Evolutionary conservation across 257 asterid species (phyloP).

Genomic region (Solanum paucissectum): DNA sequence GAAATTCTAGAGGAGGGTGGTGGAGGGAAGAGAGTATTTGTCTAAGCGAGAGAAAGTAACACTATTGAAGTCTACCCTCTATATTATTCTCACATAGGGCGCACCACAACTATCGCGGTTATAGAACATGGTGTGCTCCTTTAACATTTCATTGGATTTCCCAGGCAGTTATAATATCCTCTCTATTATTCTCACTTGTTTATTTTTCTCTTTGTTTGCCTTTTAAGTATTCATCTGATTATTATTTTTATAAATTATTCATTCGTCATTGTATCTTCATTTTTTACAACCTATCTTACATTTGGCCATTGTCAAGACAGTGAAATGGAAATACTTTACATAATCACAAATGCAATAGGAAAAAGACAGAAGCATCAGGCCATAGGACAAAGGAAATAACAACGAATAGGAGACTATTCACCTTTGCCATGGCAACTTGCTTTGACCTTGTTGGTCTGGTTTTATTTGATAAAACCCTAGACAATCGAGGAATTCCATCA

Average conservation of each 20-base stretch:
- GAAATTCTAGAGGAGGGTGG: neutral
- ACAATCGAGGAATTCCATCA: constrained; percentile 89
- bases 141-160: neutral
- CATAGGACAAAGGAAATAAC: neutral
- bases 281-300: neutral
- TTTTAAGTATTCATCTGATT: neutral
- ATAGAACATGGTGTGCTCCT: neutral
- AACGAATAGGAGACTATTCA: constrained; percentile 9
- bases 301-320: neutral
- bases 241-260: neutral
- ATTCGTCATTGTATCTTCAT: neutral
- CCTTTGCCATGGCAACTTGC: constrained; percentile 88
- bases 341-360: neutral
- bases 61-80: neutral
- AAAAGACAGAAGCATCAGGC: neutral
- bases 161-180: neutral
- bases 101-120: neutral
- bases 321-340: neutral
- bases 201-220: neutral
- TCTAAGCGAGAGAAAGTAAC: neutral
- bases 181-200: neutral
- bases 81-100: neutral
- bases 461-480: constrained; percentile 71
- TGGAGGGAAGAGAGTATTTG: neutral
- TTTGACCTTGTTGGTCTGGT: constrained; percentile 70